Conservation (phyloP, 352 stramenopile genomes). For the Globisporangium lucens region DNA sequence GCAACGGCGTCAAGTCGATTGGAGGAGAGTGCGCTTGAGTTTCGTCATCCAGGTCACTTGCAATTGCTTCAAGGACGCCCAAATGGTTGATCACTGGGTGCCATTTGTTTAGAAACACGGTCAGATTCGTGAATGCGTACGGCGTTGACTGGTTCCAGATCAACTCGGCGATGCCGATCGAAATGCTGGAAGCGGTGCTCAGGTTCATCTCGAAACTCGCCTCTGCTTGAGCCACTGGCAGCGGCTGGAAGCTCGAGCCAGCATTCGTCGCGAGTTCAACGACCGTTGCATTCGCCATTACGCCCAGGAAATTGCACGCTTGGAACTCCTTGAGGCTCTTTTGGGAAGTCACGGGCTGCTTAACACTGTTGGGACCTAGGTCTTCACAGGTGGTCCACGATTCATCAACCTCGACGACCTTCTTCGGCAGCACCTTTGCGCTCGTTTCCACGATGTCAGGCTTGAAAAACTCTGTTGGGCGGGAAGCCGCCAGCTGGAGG, state of each 20-base stretch:
- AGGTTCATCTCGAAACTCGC: slow-evolving; percentile 57
- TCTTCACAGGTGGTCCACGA: slow-evolving; percentile 35
- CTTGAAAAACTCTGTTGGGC: slow-evolving; percentile 46
- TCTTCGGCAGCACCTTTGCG: slow-evolving; percentile 37
- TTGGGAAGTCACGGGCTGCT: slow-evolving; percentile 24
- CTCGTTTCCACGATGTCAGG: slow-evolving; percentile 40
- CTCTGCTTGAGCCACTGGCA: slow-evolving; percentile 30
- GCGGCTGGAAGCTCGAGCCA: slow-evolving; percentile 4
- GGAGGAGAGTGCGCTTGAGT: background rate
- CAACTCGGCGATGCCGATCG: slow-evolving; percentile 33
- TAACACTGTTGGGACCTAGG: slow-evolving; percentile 21
- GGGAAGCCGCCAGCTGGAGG: slow-evolving; percentile 39
- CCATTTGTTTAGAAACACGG: slow-evolving; percentile 43
- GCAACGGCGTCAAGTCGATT: slow-evolving; percentile 25
- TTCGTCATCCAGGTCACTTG: background rate
- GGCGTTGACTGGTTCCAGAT: slow-evolving; percentile 29
- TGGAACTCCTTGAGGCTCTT: slow-evolving; percentile 34
- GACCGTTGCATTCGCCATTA: slow-evolving; percentile 26
- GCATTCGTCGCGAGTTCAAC: background rate
- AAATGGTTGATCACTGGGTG: slow-evolving; percentile 31
- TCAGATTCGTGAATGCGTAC: slow-evolving; percentile 38
- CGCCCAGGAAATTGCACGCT: slow-evolving; percentile 50
- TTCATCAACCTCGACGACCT: slow-evolving; percentile 35
- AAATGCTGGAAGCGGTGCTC: slow-evolving; percentile 23
- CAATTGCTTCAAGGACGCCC: slow-evolving; percentile 2